phyloP scores from a whole-genome alignment of 2,329 filamentous ascomycete species.

The Aspergillus eucalypticola region DNA sequence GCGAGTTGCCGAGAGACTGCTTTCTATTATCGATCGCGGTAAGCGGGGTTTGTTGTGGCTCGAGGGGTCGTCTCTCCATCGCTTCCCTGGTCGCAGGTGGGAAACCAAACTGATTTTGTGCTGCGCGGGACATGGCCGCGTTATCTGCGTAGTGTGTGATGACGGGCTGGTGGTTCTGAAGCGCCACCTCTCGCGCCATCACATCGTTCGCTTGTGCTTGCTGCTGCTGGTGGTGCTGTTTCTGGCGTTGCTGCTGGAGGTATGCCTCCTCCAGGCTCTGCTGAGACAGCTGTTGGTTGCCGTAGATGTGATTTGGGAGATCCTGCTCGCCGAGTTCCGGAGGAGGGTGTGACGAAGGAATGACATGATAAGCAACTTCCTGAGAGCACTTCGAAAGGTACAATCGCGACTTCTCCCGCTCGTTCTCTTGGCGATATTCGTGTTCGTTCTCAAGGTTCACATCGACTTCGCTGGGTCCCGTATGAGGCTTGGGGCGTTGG shows the following conservation, averaged over 20 bases:
- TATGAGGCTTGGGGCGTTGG: constrained; percentile 50
- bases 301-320: constrained; percentile 47
- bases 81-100: constrained; percentile 42
- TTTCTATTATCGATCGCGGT: constrained; percentile 56
- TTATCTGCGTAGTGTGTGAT: constrained; percentile 50
- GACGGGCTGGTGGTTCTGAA: constrained; percentile 62
- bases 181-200: constrained; percentile 55
- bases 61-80: constrained; percentile 43
- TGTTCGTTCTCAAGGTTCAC: constrained; percentile 41
- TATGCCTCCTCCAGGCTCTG: constrained; percentile 62
- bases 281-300: constrained; percentile 54
- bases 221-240: constrained; percentile 26
- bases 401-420: constrained; percentile 63
- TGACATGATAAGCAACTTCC: constrained; percentile 68
- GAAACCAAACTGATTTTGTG: constrained; percentile 47
- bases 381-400: constrained; percentile 67
- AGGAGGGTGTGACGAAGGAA: constrained; percentile 63
- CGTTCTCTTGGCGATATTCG: constrained; percentile 58
- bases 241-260: constrained; percentile 57
- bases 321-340: constrained; percentile 52
- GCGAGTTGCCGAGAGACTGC: constrained; percentile 43
- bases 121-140: constrained; percentile 39
- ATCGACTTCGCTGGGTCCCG: constrained; percentile 55
- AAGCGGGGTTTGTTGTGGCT: constrained; percentile 51
- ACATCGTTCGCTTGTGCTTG: constrained; percentile 42